phyloP scores from a whole-genome alignment of 257 asterid genomes.

The Osmanthus fragrans region DNA sequence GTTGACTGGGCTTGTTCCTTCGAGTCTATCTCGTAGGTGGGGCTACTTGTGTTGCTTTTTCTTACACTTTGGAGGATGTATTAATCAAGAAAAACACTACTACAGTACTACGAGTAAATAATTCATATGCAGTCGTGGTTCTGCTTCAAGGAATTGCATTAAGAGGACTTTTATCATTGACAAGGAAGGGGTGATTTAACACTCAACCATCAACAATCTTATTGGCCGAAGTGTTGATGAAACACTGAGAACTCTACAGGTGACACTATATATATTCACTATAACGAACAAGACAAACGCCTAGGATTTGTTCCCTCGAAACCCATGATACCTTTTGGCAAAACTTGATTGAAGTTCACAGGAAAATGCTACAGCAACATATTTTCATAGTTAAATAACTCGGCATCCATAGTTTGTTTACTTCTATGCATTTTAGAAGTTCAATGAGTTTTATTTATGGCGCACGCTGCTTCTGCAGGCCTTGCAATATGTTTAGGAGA shows the following conservation, averaged over 20 bases:
- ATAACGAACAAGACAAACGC: not conserved
- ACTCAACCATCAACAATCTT: slow-evolving; percentile 90
- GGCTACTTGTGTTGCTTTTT: too few relatives aligned
- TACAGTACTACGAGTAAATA: not conserved
- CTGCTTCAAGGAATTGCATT: slow-evolving; percentile 77
- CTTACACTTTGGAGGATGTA: too few relatives aligned
- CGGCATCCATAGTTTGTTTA: not conserved
- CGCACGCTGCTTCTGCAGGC: too few relatives aligned
- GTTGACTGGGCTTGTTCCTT: not conserved
- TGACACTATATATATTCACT: slow-evolving; percentile 22
- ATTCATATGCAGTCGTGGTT: slow-evolving; percentile 5
- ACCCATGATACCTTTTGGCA: not conserved
- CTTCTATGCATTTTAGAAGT: not conserved
- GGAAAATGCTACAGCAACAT: too few relatives aligned
- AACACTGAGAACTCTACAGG: slow-evolving; percentile 93
- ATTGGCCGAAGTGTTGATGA: slow-evolving; percentile 94
- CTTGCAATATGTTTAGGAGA: slow-evolving; percentile 85
- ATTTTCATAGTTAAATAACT: not conserved
- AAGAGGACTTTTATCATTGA: slow-evolving; percentile 96
- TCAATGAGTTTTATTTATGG: not conserved
- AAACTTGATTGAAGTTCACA: not conserved
- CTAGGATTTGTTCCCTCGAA: not conserved
- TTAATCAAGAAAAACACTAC: slow-evolving; percentile 1
- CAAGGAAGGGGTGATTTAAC: slow-evolving; percentile 93
- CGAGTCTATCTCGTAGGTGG: not conserved